Base-by-base conservation (phyloP, 345 rosid genomes). In the Linum lewisii region DNA sequence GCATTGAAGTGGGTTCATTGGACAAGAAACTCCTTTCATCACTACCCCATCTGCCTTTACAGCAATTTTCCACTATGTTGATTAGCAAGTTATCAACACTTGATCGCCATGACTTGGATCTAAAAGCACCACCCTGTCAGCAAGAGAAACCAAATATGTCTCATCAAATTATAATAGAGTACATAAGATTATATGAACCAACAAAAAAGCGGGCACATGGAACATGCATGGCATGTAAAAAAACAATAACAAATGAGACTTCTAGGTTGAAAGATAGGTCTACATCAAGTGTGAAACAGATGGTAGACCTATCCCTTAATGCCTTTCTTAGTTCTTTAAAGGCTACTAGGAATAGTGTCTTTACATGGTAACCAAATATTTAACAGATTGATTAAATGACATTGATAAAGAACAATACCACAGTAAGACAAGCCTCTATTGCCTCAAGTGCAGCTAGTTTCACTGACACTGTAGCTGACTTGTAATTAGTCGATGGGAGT, bases 381-480 rank as follows among this genome's bases (percentile, higher is more conserved):
- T 42, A 42, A 42, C 47, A 42, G 47, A 42, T 16, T 42, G 47
- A 11, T 42, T 14, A 42, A 4, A 42, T 42, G 47, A 5, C 4
- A 42, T 16, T 6, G 47, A 18, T 8, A 11, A 38, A 58, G 22
- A 53, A 21, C 1, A 16, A 21, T 86, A 92, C 97, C 79, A 82
- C 89, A 23, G 74, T 82, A 15, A 92, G 82, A 77, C 85, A 90
- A 63, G 79, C 69, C 77, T 85, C 85, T 44, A 90, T 67, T 32
- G 88, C 81, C 76, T 82, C 90, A 38, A 90, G 71, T 47, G 95
- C 84, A 49, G 93, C 97, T 72, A 83, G 82, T 76, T 87, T 82
- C 62, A 85, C 69, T 59, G 85, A 66, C 60, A 77, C 63, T 10
- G 73, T 77, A 66, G 72, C 66, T 54, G 25, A 64, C 60, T 42